A percentile compares a stretch with the other conserved stretches of the same genome.
Evolutionary conservation across 257 asterid genomes (phyloP).

Genomic region (Mentha longifolia): DNA sequence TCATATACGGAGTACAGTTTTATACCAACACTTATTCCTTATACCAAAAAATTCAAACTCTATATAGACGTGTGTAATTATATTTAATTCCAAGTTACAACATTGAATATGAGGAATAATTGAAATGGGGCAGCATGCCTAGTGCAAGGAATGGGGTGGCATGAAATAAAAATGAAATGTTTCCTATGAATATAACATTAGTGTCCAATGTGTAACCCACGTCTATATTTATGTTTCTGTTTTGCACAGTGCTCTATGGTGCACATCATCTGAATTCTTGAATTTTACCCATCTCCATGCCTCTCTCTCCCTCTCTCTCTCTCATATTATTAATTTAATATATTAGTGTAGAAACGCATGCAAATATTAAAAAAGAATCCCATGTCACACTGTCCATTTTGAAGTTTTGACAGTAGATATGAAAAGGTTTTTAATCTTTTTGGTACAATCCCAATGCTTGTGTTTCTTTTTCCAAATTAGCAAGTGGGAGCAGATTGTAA

Average conservation of each 20-base stretch:
- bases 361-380: constrained; percentile 33
- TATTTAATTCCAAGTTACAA: too few species aligned
- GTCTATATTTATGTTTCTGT: constrained; percentile 26
- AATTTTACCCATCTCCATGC: constrained; percentile 42
- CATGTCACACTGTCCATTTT: constrained; percentile 46
- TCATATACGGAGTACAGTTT: too few species aligned
- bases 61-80: too few species aligned
- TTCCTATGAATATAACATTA: constrained; percentile 39
- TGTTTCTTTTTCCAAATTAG: constrained; percentile 8
- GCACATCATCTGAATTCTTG: constrained; percentile 31
- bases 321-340: not conserved
- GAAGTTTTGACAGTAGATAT: constrained; percentile 28
- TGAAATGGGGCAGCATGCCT: constrained; percentile 35
- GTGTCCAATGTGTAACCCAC: constrained; percentile 47
- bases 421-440: constrained; percentile 61
- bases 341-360: constrained; percentile 38
- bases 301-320: constrained; percentile 9
- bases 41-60: too few species aligned
- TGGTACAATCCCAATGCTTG: constrained; percentile 45
- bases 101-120: not conserved
- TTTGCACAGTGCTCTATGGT: constrained; percentile 31
- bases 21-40: too few species aligned
- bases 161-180: constrained; percentile 47
- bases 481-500: constrained; percentile 26
- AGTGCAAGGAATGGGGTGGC: constrained; percentile 27